Evolutionary conservation across 2,329 filamentous ascomycete species (phyloP), one percentile per base, ranked within the genome.

Genomic region (Stagonosporopsis chrysanthemi): DNA sequence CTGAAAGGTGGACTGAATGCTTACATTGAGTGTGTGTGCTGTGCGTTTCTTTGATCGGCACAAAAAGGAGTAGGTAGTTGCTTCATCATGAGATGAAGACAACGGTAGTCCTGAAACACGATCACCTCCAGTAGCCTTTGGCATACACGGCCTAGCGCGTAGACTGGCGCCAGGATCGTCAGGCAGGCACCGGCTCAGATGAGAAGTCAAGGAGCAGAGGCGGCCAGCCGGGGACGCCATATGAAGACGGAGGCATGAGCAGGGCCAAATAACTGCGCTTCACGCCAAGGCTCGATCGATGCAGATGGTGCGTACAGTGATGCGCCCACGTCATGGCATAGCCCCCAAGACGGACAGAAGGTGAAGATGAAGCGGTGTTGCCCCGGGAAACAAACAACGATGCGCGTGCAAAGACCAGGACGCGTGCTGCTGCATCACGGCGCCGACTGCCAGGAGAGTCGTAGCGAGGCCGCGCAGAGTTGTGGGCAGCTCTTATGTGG

Each of bases 61-160:
- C 6, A 24, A 57, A 57, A 52, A 57, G 48, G 54, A 57, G n/a
- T n/a, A n/a, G n/a, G 48, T 22, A 19, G 38, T 36, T 15, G 54
- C 38, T 22, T 48, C 43, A 35, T n/a, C 38, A 39, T 43, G 39
- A 29, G 6, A 22, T 9, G n/a, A 38, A 31, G 38, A 43, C 17
- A n/a, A 29, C 31, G 19, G 42, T 52, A n/a, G 48, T 39, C 19
- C 33, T 57, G 54, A 57, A 57, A 57, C 54, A 47, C 39, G 48
- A 44, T 49, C 22, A 23, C 38, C 17, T 57, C 17, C 38, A 29
- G 54, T 47, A 31, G 47, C 38, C 54, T 52, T 43, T 12, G 23
- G 43, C 54, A 17, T 15, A 48, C 36, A 12, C 39, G 49, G 48
- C 3, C 48, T 57, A 52, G 54, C 17, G 47, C 24, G 23, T 28